A percentile compares a stretch with the other conserved stretches of the same genome.
These are phyloP conservation scores for Xylaria sp. DNA, from an alignment of 2,329 filamentous ascomycete species.

Conservation along the genomic window DNA sequence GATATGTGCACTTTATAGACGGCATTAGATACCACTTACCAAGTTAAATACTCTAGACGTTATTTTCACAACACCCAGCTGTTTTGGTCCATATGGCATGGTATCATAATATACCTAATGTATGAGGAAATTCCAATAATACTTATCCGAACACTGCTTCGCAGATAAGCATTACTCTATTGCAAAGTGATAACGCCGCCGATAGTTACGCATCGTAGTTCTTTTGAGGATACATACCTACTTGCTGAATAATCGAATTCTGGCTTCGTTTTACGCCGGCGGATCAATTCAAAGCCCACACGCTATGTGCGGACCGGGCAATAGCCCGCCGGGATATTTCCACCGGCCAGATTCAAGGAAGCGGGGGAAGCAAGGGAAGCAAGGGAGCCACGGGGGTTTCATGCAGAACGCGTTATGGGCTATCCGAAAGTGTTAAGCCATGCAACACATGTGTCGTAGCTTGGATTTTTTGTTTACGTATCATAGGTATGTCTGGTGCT, in stretches of 20 bases:
- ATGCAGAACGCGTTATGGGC: not conserved
- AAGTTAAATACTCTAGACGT: constrained; percentile 37
- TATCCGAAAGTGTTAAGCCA: not conserved
- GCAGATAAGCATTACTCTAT: not conserved
- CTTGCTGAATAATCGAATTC: constrained; percentile 2
- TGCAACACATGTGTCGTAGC: not conserved
- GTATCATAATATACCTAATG: not conserved
- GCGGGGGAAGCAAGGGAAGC: not conserved
- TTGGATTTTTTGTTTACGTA: not conserved
- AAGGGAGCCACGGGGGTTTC: not conserved
- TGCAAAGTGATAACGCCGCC: not conserved
- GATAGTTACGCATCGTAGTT: not conserved
- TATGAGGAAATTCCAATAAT: not conserved
- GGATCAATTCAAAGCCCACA: not conserved
- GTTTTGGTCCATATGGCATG: not conserved
- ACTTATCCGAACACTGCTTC: not conserved
- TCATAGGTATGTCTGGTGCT: constrained; percentile 13
- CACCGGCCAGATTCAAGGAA: not conserved
- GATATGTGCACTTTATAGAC: constrained; percentile 39
- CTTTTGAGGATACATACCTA: not conserved
- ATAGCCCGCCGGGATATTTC: not conserved
- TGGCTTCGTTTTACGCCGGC: not conserved
- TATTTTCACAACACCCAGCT: constrained; percentile 2
- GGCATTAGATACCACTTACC: constrained; percentile 50
- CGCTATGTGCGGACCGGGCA: not conserved